Evolutionary conservation across 2,329 filamentous ascomycete species (phyloP), one percentile per base, ranked within the genome.

Genomic region (Leptosphaerulina australis): DNA sequence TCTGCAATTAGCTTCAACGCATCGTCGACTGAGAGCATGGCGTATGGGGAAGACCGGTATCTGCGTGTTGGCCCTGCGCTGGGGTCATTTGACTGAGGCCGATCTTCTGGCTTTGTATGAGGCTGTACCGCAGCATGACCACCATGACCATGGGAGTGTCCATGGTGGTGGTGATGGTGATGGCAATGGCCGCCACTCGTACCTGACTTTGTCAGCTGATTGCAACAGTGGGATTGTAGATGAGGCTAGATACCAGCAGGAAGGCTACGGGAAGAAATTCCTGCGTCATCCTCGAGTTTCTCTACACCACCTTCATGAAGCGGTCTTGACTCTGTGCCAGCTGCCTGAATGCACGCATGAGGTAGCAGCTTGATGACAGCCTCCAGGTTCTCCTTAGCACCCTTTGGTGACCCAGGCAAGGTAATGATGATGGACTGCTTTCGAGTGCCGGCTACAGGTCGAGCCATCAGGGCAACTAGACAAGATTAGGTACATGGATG

Each of bases 391-490:
- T 99, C 94, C 66, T 86, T 90, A 7, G 94, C 94, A 1, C 92
- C 94, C 71, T 97, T 97, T 0, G 94, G 94, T 0, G 93, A 97
- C 1, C 94, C 94, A 0, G 94, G 94, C 3, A 99, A 78, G 0
- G 94, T 99, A 55, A 97, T 76, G 18, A 99, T 88, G 43, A 99
- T 74, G 0, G 90, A 87, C 53, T 85, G 85, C 55, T 93, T 87
- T 24, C 94, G 82, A 2, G 96, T 86, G 3, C 94, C 94, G 17
- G 94, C 94, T 10, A 95, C 89, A 4, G 94, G 94, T 35, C 94
- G 84, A 41, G 94, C 90, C 94, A 99, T 99, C 78, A 96, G 87
- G 34, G 94, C 94, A 75, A 99, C 91, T 96, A 28, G 59, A 36
- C 64, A 41, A 7, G 6, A 30, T 72, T 33, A 69, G n/a, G 63